Base-by-base conservation (phyloP, 2,329 filamentous ascomycete species). In the Colletotrichum incanum region DNA sequence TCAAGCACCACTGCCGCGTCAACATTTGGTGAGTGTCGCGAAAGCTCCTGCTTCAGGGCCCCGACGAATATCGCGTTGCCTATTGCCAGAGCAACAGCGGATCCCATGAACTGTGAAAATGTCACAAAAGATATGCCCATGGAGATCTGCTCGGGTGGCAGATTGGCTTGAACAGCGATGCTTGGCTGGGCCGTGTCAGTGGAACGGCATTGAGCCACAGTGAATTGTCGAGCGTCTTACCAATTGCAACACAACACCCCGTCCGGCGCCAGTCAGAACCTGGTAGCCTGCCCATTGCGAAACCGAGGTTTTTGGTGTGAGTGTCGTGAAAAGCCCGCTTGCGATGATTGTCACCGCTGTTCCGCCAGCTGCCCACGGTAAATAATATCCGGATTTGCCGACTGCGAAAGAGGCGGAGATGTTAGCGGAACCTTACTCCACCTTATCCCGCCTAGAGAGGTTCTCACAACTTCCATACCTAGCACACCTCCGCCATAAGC, bases 1-100 rank as follows among this genome's bases (percentile, higher is more conserved):
- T 73, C 61, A 16, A 87, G 79, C 11, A 87, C 77, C 0, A 73
- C 65, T 5, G 76, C 54, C 0, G 81, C 68, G 58, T 82, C 73
- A 63, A 82, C 43, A 9, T 67, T 47, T 7, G 71, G 49, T 14
- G 55, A 56, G 9, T 59, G 55, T 20, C 23, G 31, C 2, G 59
- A 37, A 5, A 69, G 52, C 2, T 64, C 59, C 12, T 28, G 20
- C 47, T 60, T 69, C 39, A 69, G n/a, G 16, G 65, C 54, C 18
- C 52, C 45, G 5, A 39, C 52, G 41, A 80, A 80, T n/a, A 79
- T 75, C 31, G 73, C 74, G 63, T 79, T 77, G 9, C 75, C 75
- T 5, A 75, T 31, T 0, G 75, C 74, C 20, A 80, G 73, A n/a
- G 74, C 63, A 34, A 80, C 64, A 3, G 79, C 71, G 14, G 67